Conservation (phyloP, 805 yeast species). For the Yarrowia sp. region DNA sequence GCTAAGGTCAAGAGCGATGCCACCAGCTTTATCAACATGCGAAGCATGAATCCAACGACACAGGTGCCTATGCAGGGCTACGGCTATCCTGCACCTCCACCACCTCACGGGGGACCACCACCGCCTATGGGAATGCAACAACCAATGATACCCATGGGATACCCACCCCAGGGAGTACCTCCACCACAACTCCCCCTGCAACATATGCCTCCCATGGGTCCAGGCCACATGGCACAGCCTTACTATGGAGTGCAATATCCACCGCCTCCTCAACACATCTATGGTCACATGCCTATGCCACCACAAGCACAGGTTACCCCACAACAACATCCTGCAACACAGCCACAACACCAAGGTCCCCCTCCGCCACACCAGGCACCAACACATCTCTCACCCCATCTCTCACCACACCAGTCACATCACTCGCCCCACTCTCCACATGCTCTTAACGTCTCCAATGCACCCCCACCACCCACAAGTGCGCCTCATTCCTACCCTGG, state of each 20-base stretch:
- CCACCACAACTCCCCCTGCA: constrained; percentile 11
- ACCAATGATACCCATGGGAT: constrained; percentile 19
- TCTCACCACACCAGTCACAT: not conserved
- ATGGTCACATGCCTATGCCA: constrained; percentile 5
- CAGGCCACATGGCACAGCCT: not conserved
- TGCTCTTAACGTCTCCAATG: not conserved
- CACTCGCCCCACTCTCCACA: not conserved
- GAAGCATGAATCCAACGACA: constrained; percentile 15
- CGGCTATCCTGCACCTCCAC: not conserved
- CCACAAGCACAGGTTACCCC: not conserved
- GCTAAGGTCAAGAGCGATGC: constrained; percentile 17
- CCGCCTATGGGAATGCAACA: not conserved
- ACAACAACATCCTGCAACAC: not conserved
- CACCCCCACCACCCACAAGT: not conserved
- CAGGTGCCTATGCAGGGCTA: constrained; percentile 10
- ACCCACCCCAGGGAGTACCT: not conserved
- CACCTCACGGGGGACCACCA: not conserved
- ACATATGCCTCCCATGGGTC: constrained; percentile 5
- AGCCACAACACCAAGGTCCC: not conserved
- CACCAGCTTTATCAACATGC: constrained; percentile 21
- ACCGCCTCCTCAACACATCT: not conserved
- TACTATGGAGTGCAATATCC: not conserved
- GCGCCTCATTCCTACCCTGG: not conserved
- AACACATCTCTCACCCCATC: not conserved
- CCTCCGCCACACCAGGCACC: not conserved